Evolutionary conservation across 2,329 filamentous ascomycete species (phyloP).

Genomic region (Phialemonium atrogriseum): DNA sequence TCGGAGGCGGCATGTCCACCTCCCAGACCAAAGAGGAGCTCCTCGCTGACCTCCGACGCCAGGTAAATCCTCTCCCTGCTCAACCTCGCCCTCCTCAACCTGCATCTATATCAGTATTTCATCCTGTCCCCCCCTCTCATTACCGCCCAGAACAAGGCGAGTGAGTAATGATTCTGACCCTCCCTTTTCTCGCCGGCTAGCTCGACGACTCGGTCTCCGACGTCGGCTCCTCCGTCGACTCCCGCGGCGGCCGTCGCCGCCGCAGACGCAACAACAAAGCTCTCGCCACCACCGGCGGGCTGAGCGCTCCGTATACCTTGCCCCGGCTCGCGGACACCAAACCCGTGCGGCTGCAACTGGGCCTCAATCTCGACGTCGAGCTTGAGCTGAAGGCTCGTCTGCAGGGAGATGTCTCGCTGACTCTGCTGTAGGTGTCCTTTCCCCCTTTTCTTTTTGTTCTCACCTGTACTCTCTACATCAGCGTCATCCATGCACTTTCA

Average conservation of each 20-base stretch:
- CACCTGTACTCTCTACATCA: background rate
- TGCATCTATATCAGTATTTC: no score
- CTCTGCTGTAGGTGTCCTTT: constrained; percentile 49
- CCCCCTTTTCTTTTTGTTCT: background rate
- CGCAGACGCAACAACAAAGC: constrained; percentile 12
- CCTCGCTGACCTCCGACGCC: constrained; percentile 13
- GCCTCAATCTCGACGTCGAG: constrained; percentile 62
- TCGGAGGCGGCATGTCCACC: constrained; percentile 3
- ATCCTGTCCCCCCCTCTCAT: no score
- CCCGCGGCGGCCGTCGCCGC: constrained; percentile 13
- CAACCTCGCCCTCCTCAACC: background rate
- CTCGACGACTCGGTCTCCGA: constrained; percentile 20
- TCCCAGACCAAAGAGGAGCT: constrained; percentile 11
- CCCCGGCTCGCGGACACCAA: constrained; percentile 19
- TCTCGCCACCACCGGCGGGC: constrained; percentile 7
- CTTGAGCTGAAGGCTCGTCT: constrained; percentile 75
- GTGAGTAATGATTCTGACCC: background rate
- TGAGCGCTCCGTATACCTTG: constrained; percentile 11
- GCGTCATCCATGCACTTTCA: background rate
- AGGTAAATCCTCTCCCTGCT: constrained; percentile 10
- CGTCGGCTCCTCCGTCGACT: constrained; percentile 16
- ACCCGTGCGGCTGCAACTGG: constrained; percentile 20
- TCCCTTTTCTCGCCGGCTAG: constrained; percentile 1
- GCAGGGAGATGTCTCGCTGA: constrained; percentile 65
- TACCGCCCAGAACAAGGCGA: background rate